Base-by-base conservation (phyloP, 2,329 filamentous ascomycete species). In the Huntiella moniliformis region DNA sequence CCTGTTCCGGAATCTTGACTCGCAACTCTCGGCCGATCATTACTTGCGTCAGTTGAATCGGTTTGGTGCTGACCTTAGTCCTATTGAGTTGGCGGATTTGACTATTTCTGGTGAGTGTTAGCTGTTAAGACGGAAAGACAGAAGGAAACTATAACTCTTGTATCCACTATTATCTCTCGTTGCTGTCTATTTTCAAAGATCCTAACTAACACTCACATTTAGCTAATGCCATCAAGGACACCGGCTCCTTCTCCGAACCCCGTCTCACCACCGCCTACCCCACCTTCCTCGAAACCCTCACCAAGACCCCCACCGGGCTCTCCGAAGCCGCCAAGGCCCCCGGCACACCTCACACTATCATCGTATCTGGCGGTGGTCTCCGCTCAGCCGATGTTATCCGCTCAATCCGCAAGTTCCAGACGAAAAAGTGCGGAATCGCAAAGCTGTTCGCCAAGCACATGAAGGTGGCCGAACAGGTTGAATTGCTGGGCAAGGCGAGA, bases 361-460 rank as follows among this genome's bases (percentile, higher is more conserved):
- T 98, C 33, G 73, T 98, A n/a, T 77, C 87, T 10, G 75, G 76
- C 6, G 85, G 87, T 4, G 91, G 85, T 0, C 67, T 95, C 47
- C 71, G 91, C 55, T 86, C 91, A 4, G 86, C 88, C 12, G 83
- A 96, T 56, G 63, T 95, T 40, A 78, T 82, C 44, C 82, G 82
- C 55, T 71, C 76, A 2, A 66, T 93, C 52, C 74, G 85, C 41
- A 77, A 77, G 52, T 88, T 91, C 54, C 82, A 87, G 57, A 78
- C 71, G 44, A 85, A 91, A 59, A 77, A 84, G 6, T 76, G 72
- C 42, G 71, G 74, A 39, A 78, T 98, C 1, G 82, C 83, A 2
- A 98, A 98, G 61, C 67, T 98, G 56, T 98, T 98, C 61, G 88
- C 91, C 31, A 98, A 98, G 61, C 91, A 98, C 60, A 93, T 98